A percentile compares a stretch with the other conserved stretches of the same genome.
phyloP scores from a whole-genome alignment of 441 rosid species.

The Gossypium schwendimanii region DNA sequence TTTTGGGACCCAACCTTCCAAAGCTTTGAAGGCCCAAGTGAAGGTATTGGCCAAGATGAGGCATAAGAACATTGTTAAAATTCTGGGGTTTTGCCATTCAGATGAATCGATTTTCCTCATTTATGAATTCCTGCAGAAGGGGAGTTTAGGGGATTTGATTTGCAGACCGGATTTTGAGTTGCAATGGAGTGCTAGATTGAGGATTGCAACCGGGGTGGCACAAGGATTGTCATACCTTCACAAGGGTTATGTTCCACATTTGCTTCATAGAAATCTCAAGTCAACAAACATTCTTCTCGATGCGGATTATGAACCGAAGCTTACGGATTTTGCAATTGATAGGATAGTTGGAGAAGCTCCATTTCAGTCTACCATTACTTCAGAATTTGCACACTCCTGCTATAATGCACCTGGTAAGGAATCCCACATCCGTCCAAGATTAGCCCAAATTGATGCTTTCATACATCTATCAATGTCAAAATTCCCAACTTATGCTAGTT shows the following conservation, averaged over 20 bases:
- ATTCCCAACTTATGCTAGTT: neutral
- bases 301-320: constrained; percentile 45
- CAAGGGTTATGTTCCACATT: constrained; percentile 48
- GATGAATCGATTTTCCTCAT: constrained; percentile 50
- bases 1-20: constrained; percentile 38
- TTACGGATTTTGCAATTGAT: constrained; percentile 60
- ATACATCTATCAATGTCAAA: neutral
- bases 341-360: constrained; percentile 68
- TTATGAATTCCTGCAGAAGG: constrained; percentile 44
- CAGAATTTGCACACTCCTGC: constrained; percentile 51
- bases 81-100: constrained; percentile 61
- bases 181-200: constrained; percentile 50
- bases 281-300: constrained; percentile 54
- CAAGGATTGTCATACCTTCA: constrained; percentile 56
- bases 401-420: constrained; percentile 71
- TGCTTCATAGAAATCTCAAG: constrained; percentile 58
- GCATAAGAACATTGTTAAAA: constrained; percentile 47
- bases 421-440: neutral
- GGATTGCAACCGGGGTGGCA: constrained; percentile 53
- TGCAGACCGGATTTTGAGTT: constrained; percentile 30
- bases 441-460: neutral
- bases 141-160: constrained; percentile 54
- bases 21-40: constrained; percentile 48
- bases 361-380: constrained; percentile 50
- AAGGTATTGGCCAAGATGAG: constrained; percentile 56